Evolutionary conservation across 1,284 basidiomycete species (phyloP).

Genomic region (Coniferiporia sulphurascens): DNA sequence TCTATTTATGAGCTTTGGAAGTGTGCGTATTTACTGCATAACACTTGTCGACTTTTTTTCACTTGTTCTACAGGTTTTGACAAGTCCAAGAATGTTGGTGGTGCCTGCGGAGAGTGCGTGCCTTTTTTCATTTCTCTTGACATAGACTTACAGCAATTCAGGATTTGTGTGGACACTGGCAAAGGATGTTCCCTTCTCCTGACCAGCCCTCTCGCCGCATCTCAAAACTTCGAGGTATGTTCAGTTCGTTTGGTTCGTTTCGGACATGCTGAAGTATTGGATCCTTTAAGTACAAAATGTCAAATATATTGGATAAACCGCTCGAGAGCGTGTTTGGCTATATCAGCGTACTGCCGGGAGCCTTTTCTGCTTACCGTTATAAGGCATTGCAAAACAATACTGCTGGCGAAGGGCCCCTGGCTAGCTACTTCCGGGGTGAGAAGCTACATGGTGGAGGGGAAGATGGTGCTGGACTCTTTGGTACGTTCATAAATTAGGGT

Average conservation of each 20-base stretch:
- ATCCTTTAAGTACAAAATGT: slow-evolving; percentile 77
- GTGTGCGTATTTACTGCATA: slow-evolving; percentile 39
- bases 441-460: slow-evolving; percentile 69
- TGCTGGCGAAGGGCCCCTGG: slow-evolving; percentile 83
- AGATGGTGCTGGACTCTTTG: slow-evolving; percentile 67
- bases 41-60: background rate
- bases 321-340: slow-evolving; percentile 91
- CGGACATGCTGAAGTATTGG: slow-evolving; percentile 16
- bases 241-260: background rate
- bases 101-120: slow-evolving; percentile 88
- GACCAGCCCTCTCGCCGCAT: slow-evolving; percentile 83
- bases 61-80: slow-evolving; percentile 63
- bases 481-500: slow-evolving; percentile 25
- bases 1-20: slow-evolving; percentile 97
- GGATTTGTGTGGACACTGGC: slow-evolving; percentile 82
- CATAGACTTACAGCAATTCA: slow-evolving; percentile 24
- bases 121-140: background rate
- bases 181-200: slow-evolving; percentile 75
- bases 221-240: slow-evolving; percentile 81
- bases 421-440: slow-evolving; percentile 89
- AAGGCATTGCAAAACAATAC: slow-evolving; percentile 77
- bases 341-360: slow-evolving; percentile 86
- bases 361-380: slow-evolving; percentile 91
- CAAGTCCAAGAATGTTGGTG: slow-evolving; percentile 84
- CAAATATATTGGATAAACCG: slow-evolving; percentile 89